Evolutionary conservation across 345 rosid species (phyloP), one percentile per base, ranked within the genome.

Genomic region (Populus euphratica): DNA sequence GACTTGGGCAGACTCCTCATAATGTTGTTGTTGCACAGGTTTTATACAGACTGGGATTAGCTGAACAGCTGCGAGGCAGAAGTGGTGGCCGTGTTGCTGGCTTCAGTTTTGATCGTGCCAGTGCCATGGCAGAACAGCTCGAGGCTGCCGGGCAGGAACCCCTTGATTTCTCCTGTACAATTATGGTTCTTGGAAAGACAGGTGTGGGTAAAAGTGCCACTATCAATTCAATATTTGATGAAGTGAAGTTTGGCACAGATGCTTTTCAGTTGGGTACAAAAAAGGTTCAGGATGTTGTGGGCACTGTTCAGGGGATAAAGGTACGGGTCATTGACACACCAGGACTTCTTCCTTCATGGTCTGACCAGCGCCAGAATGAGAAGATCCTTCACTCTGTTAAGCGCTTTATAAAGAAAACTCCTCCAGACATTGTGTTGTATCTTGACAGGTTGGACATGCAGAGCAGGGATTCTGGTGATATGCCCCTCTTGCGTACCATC

Each of bases 191-290:
- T 6, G 99, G 99, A 71, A 96, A 96, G 89, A 90, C 92, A 10
- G 99, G 99, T 49, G 97, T 96, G 77, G 99, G 99, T 72, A 96
- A 96, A 89, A 96, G 97, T 85, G 98, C 98, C 52, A 96, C 99
- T 27, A 94, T 96, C 75, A 96, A 96, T 86, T 96, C 99, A 0
- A 89, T 96, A 77, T 96, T 96, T 72, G 99, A 96, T 83, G 97
- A 96, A 85, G 88, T 87, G 68, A 96, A 88, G 83, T 89, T 96
- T 76, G 78, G 78, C 77, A 96, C 99, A 20, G 92, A 92, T 88
- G 97, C 98, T 73, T 96, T 96, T 83, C 97, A 92, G 81, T 79
- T 85, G 68, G 94, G 99, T 27, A 96, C 99, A 21, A 92, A 86
- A 87, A 91, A 86, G 84, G 99, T 94, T 85, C 97, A 96, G 83